Evolutionary conservation across 2,329 filamentous ascomycete genomes (phyloP), one percentile per base, ranked within the genome.

Genomic region (Fusarium nurragi): DNA sequence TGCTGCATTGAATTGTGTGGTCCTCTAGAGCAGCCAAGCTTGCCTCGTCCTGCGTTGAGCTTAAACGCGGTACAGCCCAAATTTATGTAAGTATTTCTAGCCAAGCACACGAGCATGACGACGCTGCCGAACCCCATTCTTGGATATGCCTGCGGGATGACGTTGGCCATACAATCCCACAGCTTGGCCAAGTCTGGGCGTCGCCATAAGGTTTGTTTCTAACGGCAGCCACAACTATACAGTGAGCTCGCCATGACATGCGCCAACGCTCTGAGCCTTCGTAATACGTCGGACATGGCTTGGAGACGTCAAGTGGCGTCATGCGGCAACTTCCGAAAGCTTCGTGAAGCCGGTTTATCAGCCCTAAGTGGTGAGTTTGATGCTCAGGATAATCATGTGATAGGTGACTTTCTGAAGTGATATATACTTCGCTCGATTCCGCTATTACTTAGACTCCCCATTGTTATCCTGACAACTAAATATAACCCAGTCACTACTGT

Each of bases 211-310:
- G 36, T 60, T 60, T 47, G 14, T 8, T 4, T 47, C 41, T 34
- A 55, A 43, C 41, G 25, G 32, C 18, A 47, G 57, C 57, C 48
- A 48, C 37, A 61, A 38, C 9, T 43, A 21, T 54, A 37, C 18
- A 36, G 13, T 3, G 6, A 25, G 14, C 16, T 13, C 22, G 30
- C n/a, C 10, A 60, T 60, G 57, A 60, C 57, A 60, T 61, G 13
- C 26, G 56, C 57, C 57, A 60, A 61, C 25, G 25, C 12, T 34
- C 41, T 60, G 37, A 37, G 57, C 32, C 56, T 43, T 18, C 16
- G 16, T 5, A n/a, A 2, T 5, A 4, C 14, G 9, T 21, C n/a
- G n/a, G n/a, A n/a, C n/a, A 26, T 25, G 11, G 26, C 21, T 40
- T 37, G 23, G n/a, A 25, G 39, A 19, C 36, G 16, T 38, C 7